These are phyloP conservation scores for Trametes cinnabarina DNA, from an alignment of 768 basidiomycete species.

Conservation along the genomic window DNA sequence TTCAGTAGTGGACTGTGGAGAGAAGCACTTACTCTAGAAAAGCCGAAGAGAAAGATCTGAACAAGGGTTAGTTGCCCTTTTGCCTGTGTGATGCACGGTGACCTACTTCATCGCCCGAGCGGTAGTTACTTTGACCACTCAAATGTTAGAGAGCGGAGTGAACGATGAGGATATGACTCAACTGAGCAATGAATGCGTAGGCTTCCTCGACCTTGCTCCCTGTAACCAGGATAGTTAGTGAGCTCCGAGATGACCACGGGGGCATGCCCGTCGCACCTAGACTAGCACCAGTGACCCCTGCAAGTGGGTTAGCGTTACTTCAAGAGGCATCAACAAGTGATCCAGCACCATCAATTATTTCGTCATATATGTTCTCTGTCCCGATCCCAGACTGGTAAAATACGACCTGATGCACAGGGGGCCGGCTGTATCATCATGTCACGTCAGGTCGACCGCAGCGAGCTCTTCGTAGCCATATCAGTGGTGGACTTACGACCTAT, in stretches of 20 bases:
- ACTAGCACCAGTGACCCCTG: slow-evolving; percentile 63
- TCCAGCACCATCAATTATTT: slow-evolving; percentile 55
- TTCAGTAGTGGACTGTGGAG: too few relatives aligned
- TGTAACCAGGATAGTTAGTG: slow-evolving; percentile 25
- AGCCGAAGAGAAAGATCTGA: slow-evolving; percentile 76
- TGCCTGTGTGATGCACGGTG: not conserved
- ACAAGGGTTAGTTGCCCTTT: slow-evolving; percentile 3
- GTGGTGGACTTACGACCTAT: slow-evolving; percentile 25
- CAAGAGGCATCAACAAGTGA: not conserved
- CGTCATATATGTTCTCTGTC: slow-evolving; percentile 54
- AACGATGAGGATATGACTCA: slow-evolving; percentile 6
- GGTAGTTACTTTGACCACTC: slow-evolving; percentile 74
- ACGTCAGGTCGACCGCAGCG: too few relatives aligned
- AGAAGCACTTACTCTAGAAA: slow-evolving; percentile 63
- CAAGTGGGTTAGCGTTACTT: not conserved
- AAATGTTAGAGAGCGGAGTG: too few relatives aligned
- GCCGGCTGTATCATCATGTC: slow-evolving; percentile 14
- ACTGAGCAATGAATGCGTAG: slow-evolving; percentile 81
- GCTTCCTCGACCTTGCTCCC: slow-evolving; percentile 76
- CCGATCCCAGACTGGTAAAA: slow-evolving; percentile 43
- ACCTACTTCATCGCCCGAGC: slow-evolving; percentile 66
- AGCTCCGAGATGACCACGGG: too few relatives aligned
- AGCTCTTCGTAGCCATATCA: too few relatives aligned
- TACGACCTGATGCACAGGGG: slow-evolving; percentile 32
- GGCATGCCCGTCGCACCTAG: slow-evolving; percentile 44